Percentiles rank a stretch among this genome's conserved stretches.
These are phyloP conservation scores for Pseudogymnoascus sp. DNA, from an alignment of 2,329 filamentous ascomycete genomes.

Conservation along the genomic window DNA sequence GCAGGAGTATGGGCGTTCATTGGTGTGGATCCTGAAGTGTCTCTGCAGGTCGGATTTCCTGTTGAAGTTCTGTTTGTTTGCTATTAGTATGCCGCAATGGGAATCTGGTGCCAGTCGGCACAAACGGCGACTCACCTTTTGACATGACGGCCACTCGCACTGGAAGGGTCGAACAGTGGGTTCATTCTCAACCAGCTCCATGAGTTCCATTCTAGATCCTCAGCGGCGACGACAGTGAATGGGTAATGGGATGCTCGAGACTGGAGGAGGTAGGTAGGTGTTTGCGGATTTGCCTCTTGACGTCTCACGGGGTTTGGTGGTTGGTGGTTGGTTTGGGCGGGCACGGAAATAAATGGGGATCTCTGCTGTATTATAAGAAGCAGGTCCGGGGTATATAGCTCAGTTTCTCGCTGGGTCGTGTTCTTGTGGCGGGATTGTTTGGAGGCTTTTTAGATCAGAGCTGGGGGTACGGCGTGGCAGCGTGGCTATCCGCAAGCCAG, in stretches of 20 bases:
- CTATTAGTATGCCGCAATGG: constrained; percentile 14
- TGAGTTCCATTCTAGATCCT: constrained; percentile 46
- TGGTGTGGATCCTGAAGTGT: constrained; percentile 65
- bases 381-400: neutral
- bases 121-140: constrained; percentile 41
- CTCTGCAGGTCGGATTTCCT: constrained; percentile 63
- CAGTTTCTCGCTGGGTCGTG: neutral
- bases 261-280: neutral
- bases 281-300: neutral
- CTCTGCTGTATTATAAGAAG: neutral
- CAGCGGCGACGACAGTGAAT: neutral
- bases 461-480: neutral
- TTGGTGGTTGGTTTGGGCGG: neutral
- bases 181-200: constrained; percentile 58
- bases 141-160: constrained; percentile 52
- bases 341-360: neutral
- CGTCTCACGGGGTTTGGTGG: neutral
- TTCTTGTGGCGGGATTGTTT: neutral
- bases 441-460: neutral
- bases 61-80: constrained; percentile 53
- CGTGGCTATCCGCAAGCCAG: neutral
- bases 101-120: neutral
- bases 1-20: constrained; percentile 60
- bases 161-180: constrained; percentile 53
- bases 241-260: neutral